These are phyloP conservation scores for Emydomyces testavorans DNA, from an alignment of 2,329 filamentous ascomycete genomes.

Conservation along the genomic window DNA sequence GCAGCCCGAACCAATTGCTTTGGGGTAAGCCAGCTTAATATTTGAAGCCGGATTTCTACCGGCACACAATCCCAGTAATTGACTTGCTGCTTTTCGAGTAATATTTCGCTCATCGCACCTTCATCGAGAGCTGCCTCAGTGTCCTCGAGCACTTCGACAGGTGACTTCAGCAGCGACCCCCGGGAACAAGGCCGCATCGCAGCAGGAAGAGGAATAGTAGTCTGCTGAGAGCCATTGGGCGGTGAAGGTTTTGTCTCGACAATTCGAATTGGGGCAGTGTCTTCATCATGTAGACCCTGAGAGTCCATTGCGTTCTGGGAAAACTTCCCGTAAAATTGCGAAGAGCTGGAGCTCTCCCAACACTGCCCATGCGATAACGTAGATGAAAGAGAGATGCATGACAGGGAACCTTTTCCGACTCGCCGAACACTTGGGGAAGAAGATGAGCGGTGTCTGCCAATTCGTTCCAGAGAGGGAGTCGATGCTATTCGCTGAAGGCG, in stretches of 20 bases:
- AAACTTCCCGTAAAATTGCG: slow-evolving; percentile 41
- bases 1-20: slow-evolving; percentile 72
- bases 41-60: slow-evolving; percentile 64
- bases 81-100: slow-evolving; percentile 32
- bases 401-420: slow-evolving; percentile 51
- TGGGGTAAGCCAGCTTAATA: slow-evolving; percentile 64
- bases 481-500: slow-evolving; percentile 73
- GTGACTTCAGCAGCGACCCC: slow-evolving; percentile 19
- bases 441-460: slow-evolving; percentile 53
- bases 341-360: slow-evolving; percentile 44
- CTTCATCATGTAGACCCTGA: slow-evolving; percentile 36
- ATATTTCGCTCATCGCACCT: slow-evolving; percentile 10
- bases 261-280: slow-evolving; percentile 45
- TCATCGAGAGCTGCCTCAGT: slow-evolving; percentile 25
- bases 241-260: slow-evolving; percentile 40
- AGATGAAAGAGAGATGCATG: slow-evolving; percentile 50
- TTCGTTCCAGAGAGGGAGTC: slow-evolving; percentile 56
- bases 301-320: too few species aligned
- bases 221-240: slow-evolving; percentile 29
- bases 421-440: slow-evolving; percentile 46
- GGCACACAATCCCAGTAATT: slow-evolving; percentile 76
- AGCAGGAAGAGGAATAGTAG: slow-evolving; percentile 52
- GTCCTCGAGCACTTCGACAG: slow-evolving; percentile 24
- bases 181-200: slow-evolving; percentile 44
- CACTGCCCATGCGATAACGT: slow-evolving; percentile 44